Evolutionary conservation across 169 alveolate species (phyloP).

Genomic region (Plasmodium adleri): DNA sequence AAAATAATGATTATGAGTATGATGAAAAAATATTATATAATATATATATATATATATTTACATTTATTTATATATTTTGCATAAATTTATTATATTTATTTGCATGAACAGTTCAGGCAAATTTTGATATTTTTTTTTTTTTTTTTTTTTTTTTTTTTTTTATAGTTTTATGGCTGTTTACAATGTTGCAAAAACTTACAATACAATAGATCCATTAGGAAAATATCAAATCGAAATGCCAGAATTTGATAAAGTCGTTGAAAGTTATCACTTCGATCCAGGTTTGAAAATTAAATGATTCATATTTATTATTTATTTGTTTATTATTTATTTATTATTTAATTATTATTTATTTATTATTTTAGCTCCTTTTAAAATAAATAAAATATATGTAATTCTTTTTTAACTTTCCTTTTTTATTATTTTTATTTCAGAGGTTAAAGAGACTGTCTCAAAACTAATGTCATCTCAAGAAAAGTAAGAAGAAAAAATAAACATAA

Average conservation of each 20-base stretch:
- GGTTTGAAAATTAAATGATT: slow-evolving; percentile 17
- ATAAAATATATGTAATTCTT: not conserved
- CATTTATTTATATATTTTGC: slow-evolving; percentile 2
- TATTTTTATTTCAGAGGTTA: slow-evolving; percentile 34
- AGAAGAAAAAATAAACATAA: slow-evolving; percentile 2
- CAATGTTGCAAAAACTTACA: slow-evolving; percentile 55
- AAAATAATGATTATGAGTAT: slow-evolving; percentile 68
- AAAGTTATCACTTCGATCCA: slow-evolving; percentile 72
- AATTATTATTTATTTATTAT: not conserved
- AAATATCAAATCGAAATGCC: slow-evolving; percentile 76
- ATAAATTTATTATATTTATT: too few relatives aligned
- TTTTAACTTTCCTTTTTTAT: too few relatives aligned
- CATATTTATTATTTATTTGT: not conserved
- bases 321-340: not conserved
- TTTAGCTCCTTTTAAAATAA: not conserved
- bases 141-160: slow-evolving; percentile 5
- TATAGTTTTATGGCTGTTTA: slow-evolving; percentile 68
- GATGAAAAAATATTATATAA: not conserved
- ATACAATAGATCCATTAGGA: slow-evolving; percentile 72
- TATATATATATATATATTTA: not conserved
- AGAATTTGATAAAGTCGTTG: slow-evolving; percentile 75
- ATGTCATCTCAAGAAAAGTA: slow-evolving; percentile 74
- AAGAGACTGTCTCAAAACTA: slow-evolving; percentile 63
- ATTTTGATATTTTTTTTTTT: not conserved
- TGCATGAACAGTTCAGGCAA: too few relatives aligned